These are phyloP conservation scores for Aleurites moluccanus DNA, from an alignment of 441 rosid genomes.

Conservation along the genomic window DNA sequence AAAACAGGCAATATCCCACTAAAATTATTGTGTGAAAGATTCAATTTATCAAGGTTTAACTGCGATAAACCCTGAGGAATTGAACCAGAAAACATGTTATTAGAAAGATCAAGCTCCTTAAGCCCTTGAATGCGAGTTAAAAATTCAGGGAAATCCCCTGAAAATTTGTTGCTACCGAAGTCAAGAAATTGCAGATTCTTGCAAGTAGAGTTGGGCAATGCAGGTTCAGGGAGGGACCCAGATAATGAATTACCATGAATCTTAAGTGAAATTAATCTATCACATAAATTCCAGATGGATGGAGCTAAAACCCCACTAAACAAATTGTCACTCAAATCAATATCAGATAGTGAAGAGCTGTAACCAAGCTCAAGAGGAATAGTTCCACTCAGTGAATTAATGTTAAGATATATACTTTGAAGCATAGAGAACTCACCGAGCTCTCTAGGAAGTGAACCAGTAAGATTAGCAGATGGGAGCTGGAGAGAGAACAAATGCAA, in stretches of 20 bases:
- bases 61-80: conserved; percentile 59
- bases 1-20: conserved; percentile 75
- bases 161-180: conserved; percentile 72
- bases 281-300: conserved; percentile 91
- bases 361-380: conserved; percentile 95
- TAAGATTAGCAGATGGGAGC: conserved; percentile 97
- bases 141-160: conserved; percentile 82
- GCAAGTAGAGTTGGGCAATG: conserved; percentile 79
- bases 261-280: conserved; percentile 57
- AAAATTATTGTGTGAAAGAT: conserved; percentile 88
- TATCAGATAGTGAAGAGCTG: conserved; percentile 69
- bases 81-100: conserved; percentile 62
- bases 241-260: conserved; percentile 64
- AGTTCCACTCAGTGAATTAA: conserved; percentile 73
- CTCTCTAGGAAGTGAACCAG: conserved; percentile 91
- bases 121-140: conserved; percentile 56
- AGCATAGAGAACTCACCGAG: conserved; percentile 88
- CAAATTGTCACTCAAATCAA: conserved; percentile 72
- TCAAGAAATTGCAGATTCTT: conserved; percentile 64
- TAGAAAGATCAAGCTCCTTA: conserved; percentile 80
- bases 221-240: conserved; percentile 77
- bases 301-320: conserved; percentile 68
- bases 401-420: conserved; percentile 67
- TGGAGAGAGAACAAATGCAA: conserved; percentile 76
- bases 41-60: conserved; percentile 62